Evolutionary conservation across 1,284 basidiomycete genomes (phyloP), one percentile per base, ranked within the genome.

Genomic region (Blastosporella zonata): DNA sequence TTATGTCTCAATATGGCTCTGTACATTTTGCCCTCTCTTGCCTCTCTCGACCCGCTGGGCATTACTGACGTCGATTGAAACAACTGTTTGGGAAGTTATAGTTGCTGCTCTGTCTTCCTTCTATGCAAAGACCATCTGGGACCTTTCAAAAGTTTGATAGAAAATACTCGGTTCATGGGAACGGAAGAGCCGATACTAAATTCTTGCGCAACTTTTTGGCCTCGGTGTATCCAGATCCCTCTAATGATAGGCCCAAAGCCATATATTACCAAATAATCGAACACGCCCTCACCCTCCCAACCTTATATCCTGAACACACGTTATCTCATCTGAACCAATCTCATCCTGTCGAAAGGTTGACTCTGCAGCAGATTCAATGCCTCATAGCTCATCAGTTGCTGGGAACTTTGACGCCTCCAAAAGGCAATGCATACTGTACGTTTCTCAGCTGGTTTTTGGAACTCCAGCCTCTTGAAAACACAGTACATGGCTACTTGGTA

Each of bases 391-490:
- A 63, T 45, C 64, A 63, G 44, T 43, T 63, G 39, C 49, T 64
- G 8, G 62, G 62, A 15, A 67, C 60, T 13, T 53, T 63, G 17
- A 46, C 43, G 3, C 57, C 49, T 5, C 62, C 62, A 6, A 46
- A 50, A 31, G 56, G 56, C 15, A 64, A 62, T 44, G 51, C 41
- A 15, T 65, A 59, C 28, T 61, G 59, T 37, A 62, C 59, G 12
- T 62, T 65, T 42, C 39, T 53, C n/a, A 59, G 55, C 23, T 65
- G 63, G 63, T 65, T 63, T 51, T 59, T 61, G 5, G 53, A 54
- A 25, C 56, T 51, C 36, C 61, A 62, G 40, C 56, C 61, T 22
- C 54, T 62, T 22, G 49, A 58, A 17, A 48, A 51, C 25, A 62
- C 63, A 9, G 55, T 66, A 23, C 38, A 35, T 2, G 63, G 62